Base-by-base conservation (phyloP, 495 filamentous ascomycete genomes). In the Trichoderma erinaceum region DNA sequence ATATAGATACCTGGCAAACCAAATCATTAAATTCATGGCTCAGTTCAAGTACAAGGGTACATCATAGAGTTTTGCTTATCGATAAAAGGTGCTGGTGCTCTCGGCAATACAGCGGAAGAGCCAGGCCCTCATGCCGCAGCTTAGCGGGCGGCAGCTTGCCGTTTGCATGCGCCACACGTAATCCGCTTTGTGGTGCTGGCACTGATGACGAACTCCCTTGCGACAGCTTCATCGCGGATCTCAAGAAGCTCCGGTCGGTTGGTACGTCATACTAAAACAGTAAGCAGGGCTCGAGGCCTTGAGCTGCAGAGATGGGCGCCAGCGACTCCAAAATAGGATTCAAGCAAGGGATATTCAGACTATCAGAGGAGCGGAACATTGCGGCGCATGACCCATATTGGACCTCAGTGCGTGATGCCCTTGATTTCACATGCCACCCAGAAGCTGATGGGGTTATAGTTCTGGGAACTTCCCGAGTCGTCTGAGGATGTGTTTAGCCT, bases 301-400 rank as follows among this genome's bases (percentile, higher is more conserved):
- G 56, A 29, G 56, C 56, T 29, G 56, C 56, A 61, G 56, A 29
- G 13, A 99, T 99, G 95, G 95, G 95, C 76, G 95, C 95, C 74
- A 97, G 95, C 77, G 96, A 99, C 82, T 97, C 94, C 70, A 99
- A 99, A 87, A 89, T 97, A 73, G 91, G 93, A 73, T 98, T 99
- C 87, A 99, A 98, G 80, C 90, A 97, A 78, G 95, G 93, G 77
- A 97, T 99, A 82, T 99, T 99, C 82, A 88, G 90, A 75, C 88
- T 99, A 66, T 96, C 93, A 21, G 93, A 97, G 76, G 88, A 95
- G 76, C 86, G 89, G 71, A 84, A 90, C 72, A 98, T 99, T 72
- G 86, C 93, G 58, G 86, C 91, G 52, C 88, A 93, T 76, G 93
- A 97, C 82, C 83, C 88, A 15, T 98, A 96, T 81, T 99, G 95